These are phyloP conservation scores for Penicillium polonicum DNA, from an alignment of 2,329 filamentous ascomycete genomes.

Conservation along the genomic window DNA sequence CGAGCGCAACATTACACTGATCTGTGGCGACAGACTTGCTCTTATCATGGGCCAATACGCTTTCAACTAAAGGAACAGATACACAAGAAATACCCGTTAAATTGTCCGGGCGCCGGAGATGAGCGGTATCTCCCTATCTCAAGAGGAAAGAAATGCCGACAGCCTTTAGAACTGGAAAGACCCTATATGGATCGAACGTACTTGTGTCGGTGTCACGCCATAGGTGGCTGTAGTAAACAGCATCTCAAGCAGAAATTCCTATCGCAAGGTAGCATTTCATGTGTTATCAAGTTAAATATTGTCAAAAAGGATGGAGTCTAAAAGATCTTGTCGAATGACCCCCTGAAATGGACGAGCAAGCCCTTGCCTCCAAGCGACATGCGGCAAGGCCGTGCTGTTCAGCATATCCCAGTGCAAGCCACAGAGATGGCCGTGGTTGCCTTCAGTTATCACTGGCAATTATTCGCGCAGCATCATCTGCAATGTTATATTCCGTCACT, in stretches of 20 bases:
- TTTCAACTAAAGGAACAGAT: not conserved
- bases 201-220: not conserved
- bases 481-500: constrained; percentile 18
- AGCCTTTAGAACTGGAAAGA: not conserved
- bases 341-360: not conserved
- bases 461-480: constrained; percentile 13
- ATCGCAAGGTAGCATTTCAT: not conserved
- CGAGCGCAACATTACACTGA: not conserved
- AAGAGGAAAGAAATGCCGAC: not conserved
- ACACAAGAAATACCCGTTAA: not conserved
- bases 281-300: not conserved
- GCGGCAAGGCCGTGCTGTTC: not conserved
- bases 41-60: not conserved
- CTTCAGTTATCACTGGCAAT: not conserved
- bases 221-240: not conserved
- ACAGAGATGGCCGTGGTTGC: not conserved
- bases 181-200: not conserved
- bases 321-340: not conserved
- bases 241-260: too few relatives aligned
- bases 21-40: too few relatives aligned
- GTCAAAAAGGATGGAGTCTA: too few relatives aligned
- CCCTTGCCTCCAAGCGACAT: not conserved
- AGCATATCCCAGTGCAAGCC: not conserved
- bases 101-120: not conserved
- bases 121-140: not conserved